phyloP scores from a whole-genome alignment of 179 eudicot genomes.

The Gypsophila paniculata region DNA sequence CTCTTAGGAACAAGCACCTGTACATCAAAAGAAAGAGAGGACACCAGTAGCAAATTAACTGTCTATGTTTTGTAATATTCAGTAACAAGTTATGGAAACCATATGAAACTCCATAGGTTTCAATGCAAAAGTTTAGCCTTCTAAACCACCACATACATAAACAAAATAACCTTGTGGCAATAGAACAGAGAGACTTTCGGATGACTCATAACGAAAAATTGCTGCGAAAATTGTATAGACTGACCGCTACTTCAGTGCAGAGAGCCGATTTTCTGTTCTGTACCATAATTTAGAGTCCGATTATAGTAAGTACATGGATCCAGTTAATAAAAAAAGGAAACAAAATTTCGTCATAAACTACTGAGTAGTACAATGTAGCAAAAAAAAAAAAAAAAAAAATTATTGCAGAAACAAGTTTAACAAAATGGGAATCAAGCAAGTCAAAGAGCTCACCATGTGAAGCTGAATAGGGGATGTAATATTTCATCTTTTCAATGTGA shows the following conservation, averaged over 20 bases:
- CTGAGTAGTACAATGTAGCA: not conserved
- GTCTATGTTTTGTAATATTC: not conserved
- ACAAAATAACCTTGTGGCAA: too few relatives aligned
- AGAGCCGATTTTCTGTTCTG: too few relatives aligned
- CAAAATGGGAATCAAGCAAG: not conserved
- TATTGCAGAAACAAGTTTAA: not conserved
- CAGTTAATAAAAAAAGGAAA: not conserved
- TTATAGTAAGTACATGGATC: not conserved
- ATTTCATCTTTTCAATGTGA: slow-evolving; percentile 56
- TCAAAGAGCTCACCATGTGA: slow-evolving; percentile 60
- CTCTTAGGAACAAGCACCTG: not conserved
- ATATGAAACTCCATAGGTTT: not conserved
- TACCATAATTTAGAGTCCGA: too few relatives aligned
- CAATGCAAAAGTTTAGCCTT: not conserved
- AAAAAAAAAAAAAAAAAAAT: not conserved
- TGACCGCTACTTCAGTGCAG: too few relatives aligned
- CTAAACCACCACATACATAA: too few relatives aligned
- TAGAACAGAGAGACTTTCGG: too few relatives aligned
- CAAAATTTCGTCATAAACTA: not conserved
- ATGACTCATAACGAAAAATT: too few relatives aligned
- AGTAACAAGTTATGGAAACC: not conserved
- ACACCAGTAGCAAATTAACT: not conserved
- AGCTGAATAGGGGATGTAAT: slow-evolving; percentile 71
- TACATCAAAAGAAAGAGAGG: slow-evolving; percentile 3
- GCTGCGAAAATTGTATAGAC: too few relatives aligned